Conservation (phyloP, 108 stramenopile genomes). For the Nitzschia inconspicua region DNA sequence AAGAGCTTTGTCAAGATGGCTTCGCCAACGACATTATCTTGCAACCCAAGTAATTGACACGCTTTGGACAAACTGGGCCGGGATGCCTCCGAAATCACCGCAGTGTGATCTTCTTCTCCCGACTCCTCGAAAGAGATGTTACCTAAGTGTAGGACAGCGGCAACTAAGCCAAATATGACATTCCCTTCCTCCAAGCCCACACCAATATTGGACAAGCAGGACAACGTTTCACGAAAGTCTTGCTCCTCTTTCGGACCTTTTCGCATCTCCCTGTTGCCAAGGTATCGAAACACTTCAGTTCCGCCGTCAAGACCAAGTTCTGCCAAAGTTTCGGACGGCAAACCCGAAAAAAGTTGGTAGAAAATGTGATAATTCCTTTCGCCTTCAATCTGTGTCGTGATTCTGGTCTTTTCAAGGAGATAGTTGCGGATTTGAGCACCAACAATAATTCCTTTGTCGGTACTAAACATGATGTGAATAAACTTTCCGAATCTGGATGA, state of each 20-base stretch:
- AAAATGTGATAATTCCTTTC: conserved; percentile 99
- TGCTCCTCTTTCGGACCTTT: conserved; percentile 51
- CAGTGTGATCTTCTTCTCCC: conserved; percentile 35
- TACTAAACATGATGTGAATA: conserved; percentile 84
- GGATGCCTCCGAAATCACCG: conserved; percentile 48
- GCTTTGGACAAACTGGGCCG: conserved; percentile 50
- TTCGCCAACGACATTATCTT: conserved; percentile 56
- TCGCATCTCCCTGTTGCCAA: conserved; percentile 40
- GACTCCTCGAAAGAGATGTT: conserved; percentile 78
- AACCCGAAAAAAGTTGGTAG: conserved; percentile 89
- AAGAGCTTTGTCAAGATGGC: conserved; percentile 81
- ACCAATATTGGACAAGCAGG: conserved; percentile 68
- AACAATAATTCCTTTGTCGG: conserved; percentile 60
- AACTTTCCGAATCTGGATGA: conserved; percentile 93
- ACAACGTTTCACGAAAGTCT: conserved; percentile 62
- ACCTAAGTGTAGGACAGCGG: conserved; percentile 90
- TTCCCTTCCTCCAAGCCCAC: conserved; percentile 53
- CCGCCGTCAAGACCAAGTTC: conserved; percentile 58
- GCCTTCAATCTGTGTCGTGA: conserved; percentile 84
- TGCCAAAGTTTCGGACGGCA: conserved; percentile 37
- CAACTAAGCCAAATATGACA: conserved; percentile 68
- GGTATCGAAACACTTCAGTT: conserved; percentile 57
- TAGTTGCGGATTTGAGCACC: conserved; percentile 88
- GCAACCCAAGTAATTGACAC: conserved; percentile 67
- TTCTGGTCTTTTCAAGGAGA: conserved; percentile 92